A percentile compares a stretch with the other conserved stretches of the same genome.
Evolutionary conservation across 2,329 filamentous ascomycete genomes (phyloP).

Genomic region (Diatrype stigma): DNA sequence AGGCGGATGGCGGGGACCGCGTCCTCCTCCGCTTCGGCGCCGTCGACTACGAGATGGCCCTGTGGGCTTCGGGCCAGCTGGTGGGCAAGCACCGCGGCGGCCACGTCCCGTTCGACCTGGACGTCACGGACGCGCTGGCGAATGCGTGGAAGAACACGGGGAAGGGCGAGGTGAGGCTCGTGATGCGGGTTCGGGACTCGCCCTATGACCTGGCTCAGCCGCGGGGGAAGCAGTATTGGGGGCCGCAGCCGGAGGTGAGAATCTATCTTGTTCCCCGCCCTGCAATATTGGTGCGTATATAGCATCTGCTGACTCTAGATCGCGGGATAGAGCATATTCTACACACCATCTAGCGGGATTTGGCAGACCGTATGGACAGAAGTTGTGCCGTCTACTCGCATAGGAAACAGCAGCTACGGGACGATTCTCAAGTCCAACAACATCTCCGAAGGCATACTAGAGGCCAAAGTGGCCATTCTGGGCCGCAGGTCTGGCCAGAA

Average conservation of each 20-base stretch:
- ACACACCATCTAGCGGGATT: constrained; percentile 53
- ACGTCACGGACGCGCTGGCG: constrained; percentile 47
- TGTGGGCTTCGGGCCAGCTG: constrained; percentile 51
- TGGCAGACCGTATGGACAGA: constrained; percentile 58
- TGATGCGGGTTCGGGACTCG: constrained; percentile 58
- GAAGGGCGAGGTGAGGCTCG: constrained; percentile 38
- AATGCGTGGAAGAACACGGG: constrained; percentile 15
- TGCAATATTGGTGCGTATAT: no score
- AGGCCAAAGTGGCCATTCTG: constrained; percentile 45
- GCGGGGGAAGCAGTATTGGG: constrained; percentile 65
- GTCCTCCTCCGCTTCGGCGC: constrained; percentile 55
- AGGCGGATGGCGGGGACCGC: constrained; percentile 38
- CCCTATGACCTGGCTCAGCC: constrained; percentile 61
- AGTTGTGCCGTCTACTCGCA: constrained; percentile 45
- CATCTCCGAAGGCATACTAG: constrained; percentile 46
- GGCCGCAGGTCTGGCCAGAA: constrained; percentile 43
- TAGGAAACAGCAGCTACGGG: constrained; percentile 53
- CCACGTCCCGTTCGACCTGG: constrained; percentile 56
- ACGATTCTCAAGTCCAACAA: constrained; percentile 54
- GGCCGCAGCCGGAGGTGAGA: constrained; percentile 46
- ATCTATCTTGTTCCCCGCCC: no score
- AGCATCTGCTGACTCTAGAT: no score
- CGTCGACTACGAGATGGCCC: constrained; percentile 56
- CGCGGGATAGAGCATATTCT: constrained; percentile 44
- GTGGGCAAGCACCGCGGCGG: constrained; percentile 55